Base-by-base conservation (phyloP, 2,329 filamentous ascomycete species). In the Epichloe sp. region DNA sequence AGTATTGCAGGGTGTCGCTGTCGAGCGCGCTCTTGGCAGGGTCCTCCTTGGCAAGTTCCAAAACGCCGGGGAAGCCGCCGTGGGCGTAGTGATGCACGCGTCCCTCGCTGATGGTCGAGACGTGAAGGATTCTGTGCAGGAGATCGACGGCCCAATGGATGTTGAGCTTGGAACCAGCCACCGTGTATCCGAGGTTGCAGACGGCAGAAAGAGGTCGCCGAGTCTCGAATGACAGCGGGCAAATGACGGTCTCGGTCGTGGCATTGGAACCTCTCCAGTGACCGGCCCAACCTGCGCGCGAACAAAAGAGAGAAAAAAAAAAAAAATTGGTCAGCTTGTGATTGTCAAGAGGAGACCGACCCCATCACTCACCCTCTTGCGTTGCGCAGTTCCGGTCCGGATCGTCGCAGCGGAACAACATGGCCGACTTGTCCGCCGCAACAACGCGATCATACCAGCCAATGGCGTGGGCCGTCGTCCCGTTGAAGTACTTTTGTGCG, bases 401-500 rank as follows among this genome's bases (percentile, higher is more conserved):
- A 56, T 86, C 78, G 54, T 87, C 83, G 57, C 83, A 86, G 19
- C 82, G 77, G 70, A 86, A 85, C 17, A 80, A 60, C 44, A 82
- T 70, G 26, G 69, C 72, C 0, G 68, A 67, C 59, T 78, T 78
- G 63, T 85, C 75, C 1, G 73, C 79, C 43, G 72, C 71, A 57
- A 78, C 69, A 35, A 83, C 26, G 7, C 26, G 26, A 31, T 31
- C 26, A 4, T 31, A 31, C 26, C 8, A 31, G 26, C 26, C 26
- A 10, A 31, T 31, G 8, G 26, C 26, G 1, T 31, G 26, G 26
- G 26, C 26, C 26, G 26, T 31, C 26, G 26, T 31, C 26, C 26
- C 26, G 26, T 31, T 31, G 26, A 31, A 31, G 26, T 31, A 31
- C 26, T 31, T 31, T 31, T 31, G 26, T 1, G 8, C 26, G 8